Evolutionary conservation across 1,284 basidiomycete genomes (phyloP).

Genomic region (Leccinum pachyderme): DNA sequence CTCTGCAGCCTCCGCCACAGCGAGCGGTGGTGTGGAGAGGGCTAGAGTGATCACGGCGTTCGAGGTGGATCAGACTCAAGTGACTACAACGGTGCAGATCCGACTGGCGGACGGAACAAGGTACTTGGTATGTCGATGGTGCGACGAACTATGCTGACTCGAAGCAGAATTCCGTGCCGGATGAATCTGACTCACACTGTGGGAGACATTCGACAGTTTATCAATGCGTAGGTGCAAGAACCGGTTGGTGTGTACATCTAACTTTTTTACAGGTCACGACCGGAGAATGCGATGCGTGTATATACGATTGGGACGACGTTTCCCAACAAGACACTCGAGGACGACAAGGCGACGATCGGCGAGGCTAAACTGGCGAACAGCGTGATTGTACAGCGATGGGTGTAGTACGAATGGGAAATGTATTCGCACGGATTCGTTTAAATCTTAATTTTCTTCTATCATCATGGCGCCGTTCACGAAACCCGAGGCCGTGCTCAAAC

Average conservation of each 20-base stretch:
- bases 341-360: conserved; percentile 69
- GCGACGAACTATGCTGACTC: background rate
- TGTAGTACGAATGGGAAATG: conserved; percentile 30
- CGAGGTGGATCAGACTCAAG: conserved; percentile 78
- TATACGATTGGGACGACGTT: conserved; percentile 87
- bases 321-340: conserved; percentile 74
- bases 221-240: conserved; percentile 77
- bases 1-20: conserved; percentile 54
- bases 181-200: conserved; percentile 95
- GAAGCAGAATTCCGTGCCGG: conserved; percentile 69
- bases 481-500: conserved; percentile 89
- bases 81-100: conserved; percentile 90
- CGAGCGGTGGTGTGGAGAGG: conserved; percentile 28
- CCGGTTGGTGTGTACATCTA: background rate
- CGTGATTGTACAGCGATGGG: conserved; percentile 86
- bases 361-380: conserved; percentile 76
- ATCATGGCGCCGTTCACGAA: conserved; percentile 83
- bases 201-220: conserved; percentile 81
- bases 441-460: background rate
- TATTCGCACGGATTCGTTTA: conserved; percentile 19
- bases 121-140: conserved; percentile 37
- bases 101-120: conserved; percentile 90
- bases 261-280: conserved; percentile 56
- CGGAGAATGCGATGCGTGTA: conserved; percentile 59
- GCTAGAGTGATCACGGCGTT: conserved; percentile 58